These are phyloP conservation scores for Acacia concinna DNA, from an alignment of 331 rosid species.

Conservation along the genomic window DNA sequence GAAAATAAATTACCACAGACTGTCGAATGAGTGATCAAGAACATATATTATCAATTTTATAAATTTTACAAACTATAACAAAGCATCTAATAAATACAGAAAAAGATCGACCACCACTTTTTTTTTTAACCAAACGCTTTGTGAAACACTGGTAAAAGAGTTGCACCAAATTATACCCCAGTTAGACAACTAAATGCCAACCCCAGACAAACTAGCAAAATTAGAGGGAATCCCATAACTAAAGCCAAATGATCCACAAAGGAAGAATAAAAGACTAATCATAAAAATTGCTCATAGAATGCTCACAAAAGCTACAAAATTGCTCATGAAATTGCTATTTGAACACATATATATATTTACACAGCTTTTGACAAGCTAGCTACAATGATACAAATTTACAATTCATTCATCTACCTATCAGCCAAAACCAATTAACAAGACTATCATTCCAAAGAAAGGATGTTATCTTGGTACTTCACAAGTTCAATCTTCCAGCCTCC, in stretches of 20 bases:
- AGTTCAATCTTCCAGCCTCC: too few relatives aligned
- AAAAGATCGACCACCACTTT: neutral
- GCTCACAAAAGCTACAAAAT: neutral
- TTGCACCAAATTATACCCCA: neutral
- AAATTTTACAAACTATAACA: too few relatives aligned
- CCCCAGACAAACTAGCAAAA: neutral
- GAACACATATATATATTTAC: neutral
- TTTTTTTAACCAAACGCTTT: neutral
- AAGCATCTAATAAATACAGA: neutral
- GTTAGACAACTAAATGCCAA: neutral
- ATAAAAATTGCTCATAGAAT: neutral
- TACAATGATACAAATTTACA: neutral
- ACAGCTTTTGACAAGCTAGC: neutral
- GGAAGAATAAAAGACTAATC: neutral
- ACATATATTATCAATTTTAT: too few relatives aligned
- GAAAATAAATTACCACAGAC: neutral
- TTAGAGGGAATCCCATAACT: neutral
- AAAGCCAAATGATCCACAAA: neutral
- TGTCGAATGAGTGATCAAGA: neutral
- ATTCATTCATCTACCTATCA: neutral
- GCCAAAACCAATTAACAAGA: neutral
- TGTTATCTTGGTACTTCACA: too few relatives aligned
- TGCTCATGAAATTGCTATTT: neutral
- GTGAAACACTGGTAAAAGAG: neutral
- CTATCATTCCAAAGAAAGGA: neutral